These are phyloP conservation scores for Lactarius vividus DNA, from an alignment of 768 basidiomycete genomes.

Conservation along the genomic window DNA sequence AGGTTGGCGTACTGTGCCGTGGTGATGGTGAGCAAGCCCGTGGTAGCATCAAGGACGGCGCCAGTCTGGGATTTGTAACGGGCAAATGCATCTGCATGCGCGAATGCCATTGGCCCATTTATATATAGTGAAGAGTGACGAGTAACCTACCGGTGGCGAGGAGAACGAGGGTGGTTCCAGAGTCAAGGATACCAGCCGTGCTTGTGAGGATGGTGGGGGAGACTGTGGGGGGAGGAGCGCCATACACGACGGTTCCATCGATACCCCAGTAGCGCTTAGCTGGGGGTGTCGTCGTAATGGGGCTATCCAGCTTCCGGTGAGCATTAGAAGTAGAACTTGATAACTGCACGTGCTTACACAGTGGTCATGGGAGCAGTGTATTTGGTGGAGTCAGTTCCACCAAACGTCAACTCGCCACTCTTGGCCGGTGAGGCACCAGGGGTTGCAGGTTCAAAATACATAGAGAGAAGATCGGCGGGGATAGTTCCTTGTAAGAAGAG, in stretches of 20 bases:
- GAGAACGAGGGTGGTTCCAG: constrained; percentile 34
- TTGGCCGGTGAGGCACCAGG: constrained; percentile 4
- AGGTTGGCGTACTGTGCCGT: constrained; percentile 45
- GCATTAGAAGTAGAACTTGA: not conserved
- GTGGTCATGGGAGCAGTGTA: constrained; percentile 32
- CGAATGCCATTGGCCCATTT: constrained; percentile 29
- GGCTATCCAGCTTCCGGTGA: constrained; percentile 20
- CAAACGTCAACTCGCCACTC: constrained; percentile 39
- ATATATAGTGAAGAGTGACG: constrained; percentile 13
- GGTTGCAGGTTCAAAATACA: constrained; percentile 33
- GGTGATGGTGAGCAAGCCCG: not conserved
- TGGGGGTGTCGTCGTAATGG: constrained; percentile 31
- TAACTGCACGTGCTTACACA: constrained; percentile 22
- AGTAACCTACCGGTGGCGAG: constrained; percentile 26
- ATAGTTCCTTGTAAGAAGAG: constrained; percentile 33
- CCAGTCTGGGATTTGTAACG: constrained; percentile 35
- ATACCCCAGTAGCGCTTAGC: constrained; percentile 34
- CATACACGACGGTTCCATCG: constrained; percentile 32
- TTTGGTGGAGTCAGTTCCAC: constrained; percentile 36
- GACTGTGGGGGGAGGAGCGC: constrained; percentile 11
- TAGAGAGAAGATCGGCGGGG: constrained; percentile 28
- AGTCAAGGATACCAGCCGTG: constrained; percentile 35
- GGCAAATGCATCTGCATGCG: constrained; percentile 33
- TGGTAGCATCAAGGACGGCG: constrained; percentile 32
- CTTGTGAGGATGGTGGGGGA: constrained; percentile 26